Base-by-base conservation (phyloP, 2,329 filamentous ascomycete species). In the Penicillium italicum region DNA sequence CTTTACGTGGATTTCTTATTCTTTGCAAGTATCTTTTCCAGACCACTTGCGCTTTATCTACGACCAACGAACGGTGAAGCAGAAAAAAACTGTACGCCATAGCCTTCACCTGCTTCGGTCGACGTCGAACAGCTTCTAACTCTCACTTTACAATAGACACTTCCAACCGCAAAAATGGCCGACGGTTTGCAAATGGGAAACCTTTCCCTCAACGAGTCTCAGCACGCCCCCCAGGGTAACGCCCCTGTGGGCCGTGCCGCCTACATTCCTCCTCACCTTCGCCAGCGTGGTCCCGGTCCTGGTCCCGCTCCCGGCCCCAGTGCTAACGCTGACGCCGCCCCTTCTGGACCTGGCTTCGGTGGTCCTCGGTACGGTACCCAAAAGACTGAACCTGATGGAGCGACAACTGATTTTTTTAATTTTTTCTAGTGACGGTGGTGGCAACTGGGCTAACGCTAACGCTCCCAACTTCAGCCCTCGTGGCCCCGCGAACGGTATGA, bases 231-330 rank as follows among this genome's bases (percentile, higher is more conserved):
- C 50, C 76, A 77, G 69, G 73, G 73, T 62, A 61, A 63, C 59
- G 74, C 76, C 66, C 73, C 73, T 64, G 72, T 73, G 58, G 81
- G 82, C 66, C 84, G 83, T 69, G 78, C 82, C 72, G 81, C 84
- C 66, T 87, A 87, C 74, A 86, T 87, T 65, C 84, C 84, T 68
- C 84, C 84, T 66, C 84, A 87, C 72, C 80, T 86, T 62, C 82
- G 84, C 63, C 69, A 72, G 51, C 73, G 72, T 57, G 65, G 66
- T 51, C 64, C 65, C 56, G 71, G 71, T 55, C 24, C 51, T 24
- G 51, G 44, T 34, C 38, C 52, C 20, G 69, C 72, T 9, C 14
- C 46, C 12, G 37, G 10, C 12, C 33, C 45, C 24, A 48, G 38
- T 18, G 36, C 26, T 33, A 69, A 68, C 43, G 72, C 76, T 62